These are phyloP conservation scores for Paxillus involutus DNA, from an alignment of 768 basidiomycete genomes.

Conservation along the genomic window DNA sequence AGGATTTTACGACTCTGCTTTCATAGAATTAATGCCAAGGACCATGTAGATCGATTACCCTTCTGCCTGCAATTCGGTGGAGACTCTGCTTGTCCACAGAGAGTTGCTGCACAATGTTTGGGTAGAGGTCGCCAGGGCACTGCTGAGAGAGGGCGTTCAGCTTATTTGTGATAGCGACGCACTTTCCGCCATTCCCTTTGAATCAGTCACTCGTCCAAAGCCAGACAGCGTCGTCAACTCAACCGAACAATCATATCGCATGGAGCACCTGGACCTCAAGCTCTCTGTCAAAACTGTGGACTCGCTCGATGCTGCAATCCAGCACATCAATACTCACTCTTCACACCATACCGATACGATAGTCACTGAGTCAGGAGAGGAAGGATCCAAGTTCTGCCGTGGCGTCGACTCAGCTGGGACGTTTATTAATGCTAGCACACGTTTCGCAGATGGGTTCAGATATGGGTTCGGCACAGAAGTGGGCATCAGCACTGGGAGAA, in stretches of 20 bases:
- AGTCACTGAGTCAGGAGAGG: conserved; percentile 73
- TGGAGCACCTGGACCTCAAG: conserved; percentile 85
- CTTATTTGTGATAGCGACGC: conserved; percentile 78
- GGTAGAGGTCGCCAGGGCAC: conserved; percentile 73
- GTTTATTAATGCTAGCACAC: conserved; percentile 92
- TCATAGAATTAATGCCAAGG: background rate
- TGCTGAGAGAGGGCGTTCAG: conserved; percentile 67
- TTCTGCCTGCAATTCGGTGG: conserved; percentile 92
- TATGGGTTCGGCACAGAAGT: conserved; percentile 99
- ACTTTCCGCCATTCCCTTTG: conserved; percentile 50
- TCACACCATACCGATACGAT: conserved; percentile 96
- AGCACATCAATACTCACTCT: conserved; percentile 89
- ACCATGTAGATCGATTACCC: conserved; percentile 79
- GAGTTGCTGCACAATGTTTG: conserved; percentile 71
- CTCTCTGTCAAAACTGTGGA: conserved; percentile 78
- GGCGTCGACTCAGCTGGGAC: conserved; percentile 92
- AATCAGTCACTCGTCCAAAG: conserved; percentile 34
- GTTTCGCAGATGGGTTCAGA: conserved; percentile 95
- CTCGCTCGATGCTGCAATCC: conserved; percentile 72
- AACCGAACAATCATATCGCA: conserved; percentile 66
- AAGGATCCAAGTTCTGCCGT: conserved; percentile 73
- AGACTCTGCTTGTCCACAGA: conserved; percentile 86
- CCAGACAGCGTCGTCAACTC: conserved; percentile 53
- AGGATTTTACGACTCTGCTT: conserved; percentile 5
- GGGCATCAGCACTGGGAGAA: conserved; percentile 94